Percentiles rank a stretch among this genome's conserved stretches.
phyloP scores from a whole-genome alignment of 1,284 basidiomycete species.

The Rhizoctonia solani region DNA sequence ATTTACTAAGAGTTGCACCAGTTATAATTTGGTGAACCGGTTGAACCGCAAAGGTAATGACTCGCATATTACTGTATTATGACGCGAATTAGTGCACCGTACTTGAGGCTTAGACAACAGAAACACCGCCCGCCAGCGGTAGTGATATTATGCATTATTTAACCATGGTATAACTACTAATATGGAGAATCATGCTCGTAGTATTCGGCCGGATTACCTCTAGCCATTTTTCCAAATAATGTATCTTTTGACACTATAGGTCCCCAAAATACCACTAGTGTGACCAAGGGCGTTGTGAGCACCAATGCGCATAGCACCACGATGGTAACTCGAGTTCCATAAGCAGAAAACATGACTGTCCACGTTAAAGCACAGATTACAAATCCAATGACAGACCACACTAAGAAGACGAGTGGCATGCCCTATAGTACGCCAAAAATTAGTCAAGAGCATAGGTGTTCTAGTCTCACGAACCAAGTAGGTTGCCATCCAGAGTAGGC shows the following conservation, averaged over 20 bases:
- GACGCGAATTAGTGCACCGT: too few species aligned
- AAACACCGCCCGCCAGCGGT: too few species aligned
- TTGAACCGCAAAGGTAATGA: too few species aligned
- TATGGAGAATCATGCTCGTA: not conserved
- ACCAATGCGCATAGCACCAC: not conserved
- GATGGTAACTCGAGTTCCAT: not conserved
- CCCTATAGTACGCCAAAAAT: not conserved
- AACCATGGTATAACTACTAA: too few species aligned
- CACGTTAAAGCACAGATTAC: conserved; percentile 24
- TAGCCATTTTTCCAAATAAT: conserved; percentile 5
- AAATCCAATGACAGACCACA: conserved; percentile 26
- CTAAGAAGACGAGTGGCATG: conserved; percentile 23
- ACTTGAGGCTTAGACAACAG: too few species aligned
- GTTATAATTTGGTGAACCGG: too few species aligned
- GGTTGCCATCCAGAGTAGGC: conserved; percentile 16
- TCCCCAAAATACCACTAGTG: conserved; percentile 4
- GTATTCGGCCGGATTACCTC: too few species aligned
- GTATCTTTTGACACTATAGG: conserved; percentile 5
- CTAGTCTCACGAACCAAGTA: conserved; percentile 4
- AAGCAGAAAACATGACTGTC: conserved; percentile 12
- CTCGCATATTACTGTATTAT: too few species aligned
- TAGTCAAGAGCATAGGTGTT: too few species aligned
- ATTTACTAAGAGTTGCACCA: not conserved
- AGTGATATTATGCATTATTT: too few species aligned
- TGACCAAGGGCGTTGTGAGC: not conserved